A percentile compares a stretch with the other conserved stretches of the same genome.
Conservation (phyloP, 2,329 filamentous ascomycete species). For the Diaporthe aspalathi region DNA sequence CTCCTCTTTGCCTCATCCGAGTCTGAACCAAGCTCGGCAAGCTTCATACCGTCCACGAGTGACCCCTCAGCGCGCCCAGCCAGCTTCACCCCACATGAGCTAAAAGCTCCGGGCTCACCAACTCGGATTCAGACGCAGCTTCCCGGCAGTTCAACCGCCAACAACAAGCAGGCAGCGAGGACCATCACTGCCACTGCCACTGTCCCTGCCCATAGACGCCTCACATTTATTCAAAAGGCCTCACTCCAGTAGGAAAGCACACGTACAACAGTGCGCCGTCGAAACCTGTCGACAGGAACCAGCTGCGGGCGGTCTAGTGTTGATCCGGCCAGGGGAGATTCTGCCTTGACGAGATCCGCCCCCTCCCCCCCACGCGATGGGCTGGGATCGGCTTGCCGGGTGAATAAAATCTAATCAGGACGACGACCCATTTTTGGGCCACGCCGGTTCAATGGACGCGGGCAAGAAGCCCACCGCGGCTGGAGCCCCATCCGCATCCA, state of each 20-base stretch:
- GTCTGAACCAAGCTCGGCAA: background rate
- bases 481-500: slow-evolving; percentile 39
- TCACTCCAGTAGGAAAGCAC: background rate
- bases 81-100: slow-evolving; percentile 29
- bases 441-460: slow-evolving; percentile 22
- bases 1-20: background rate
- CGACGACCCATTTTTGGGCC: slow-evolving; percentile 8
- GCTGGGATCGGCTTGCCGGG: slow-evolving; percentile 18
- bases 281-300: background rate
- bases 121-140: background rate
- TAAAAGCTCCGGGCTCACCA: background rate
- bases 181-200: background rate
- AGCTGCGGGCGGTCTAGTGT: background rate
- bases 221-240: background rate
- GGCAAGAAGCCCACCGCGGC: slow-evolving; percentile 26
- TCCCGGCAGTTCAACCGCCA: slow-evolving; percentile 5
- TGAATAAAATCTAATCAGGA: slow-evolving; percentile 22
- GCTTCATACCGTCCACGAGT: background rate
- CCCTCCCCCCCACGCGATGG: slow-evolving; percentile 11
- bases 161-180: background rate
- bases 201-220: background rate
- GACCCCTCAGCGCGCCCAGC: slow-evolving; percentile 21
- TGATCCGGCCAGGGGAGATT: background rate
- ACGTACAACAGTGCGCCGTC: background rate
- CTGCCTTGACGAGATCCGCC: background rate